A percentile compares a stretch with the other conserved stretches of the same genome.
Evolutionary conservation across 352 stramenopile species (phyloP).

Genomic region (Elongisporangium prolatum): DNA sequence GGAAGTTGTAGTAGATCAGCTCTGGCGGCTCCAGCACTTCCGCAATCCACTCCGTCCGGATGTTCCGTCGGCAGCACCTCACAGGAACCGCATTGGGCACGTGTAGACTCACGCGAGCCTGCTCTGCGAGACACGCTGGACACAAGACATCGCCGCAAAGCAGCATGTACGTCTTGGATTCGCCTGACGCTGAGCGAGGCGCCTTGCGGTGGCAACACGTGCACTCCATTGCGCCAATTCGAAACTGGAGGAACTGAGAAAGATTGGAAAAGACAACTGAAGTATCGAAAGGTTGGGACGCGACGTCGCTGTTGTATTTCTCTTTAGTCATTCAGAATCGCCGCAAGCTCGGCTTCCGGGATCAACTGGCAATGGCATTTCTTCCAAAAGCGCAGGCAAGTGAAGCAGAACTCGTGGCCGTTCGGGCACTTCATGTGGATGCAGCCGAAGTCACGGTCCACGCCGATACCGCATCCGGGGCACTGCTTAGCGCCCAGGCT

Average conservation of each 20-base stretch:
- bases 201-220: not conserved
- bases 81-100: slow-evolving; percentile 17
- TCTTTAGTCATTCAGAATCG: slow-evolving; percentile 17
- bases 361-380: slow-evolving; percentile 57
- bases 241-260: not conserved
- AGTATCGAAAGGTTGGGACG: slow-evolving; percentile 2
- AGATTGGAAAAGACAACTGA: not conserved
- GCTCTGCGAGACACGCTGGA: slow-evolving; percentile 16
- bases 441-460: slow-evolving; percentile 69
- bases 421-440: slow-evolving; percentile 74
- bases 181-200: not conserved
- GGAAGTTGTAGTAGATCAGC: slow-evolving; percentile 34
- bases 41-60: slow-evolving; percentile 23
- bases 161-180: slow-evolving; percentile 17
- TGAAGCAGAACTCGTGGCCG: slow-evolving; percentile 77
- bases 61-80: slow-evolving; percentile 28
- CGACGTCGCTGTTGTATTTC: not conserved
- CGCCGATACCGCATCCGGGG: slow-evolving; percentile 64
- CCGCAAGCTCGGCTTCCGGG: slow-evolving; percentile 38
- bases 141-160: slow-evolving; percentile 36
- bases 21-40: slow-evolving; percentile 29
- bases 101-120: slow-evolving; percentile 16
- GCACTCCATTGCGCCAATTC: not conserved
- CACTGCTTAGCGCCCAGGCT: slow-evolving; percentile 61
- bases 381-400: slow-evolving; percentile 43